Percentiles rank a stretch among this genome's conserved stretches.
Conservation (phyloP, 139 green algal genomes). For the Desmodesmus armatus region DNA sequence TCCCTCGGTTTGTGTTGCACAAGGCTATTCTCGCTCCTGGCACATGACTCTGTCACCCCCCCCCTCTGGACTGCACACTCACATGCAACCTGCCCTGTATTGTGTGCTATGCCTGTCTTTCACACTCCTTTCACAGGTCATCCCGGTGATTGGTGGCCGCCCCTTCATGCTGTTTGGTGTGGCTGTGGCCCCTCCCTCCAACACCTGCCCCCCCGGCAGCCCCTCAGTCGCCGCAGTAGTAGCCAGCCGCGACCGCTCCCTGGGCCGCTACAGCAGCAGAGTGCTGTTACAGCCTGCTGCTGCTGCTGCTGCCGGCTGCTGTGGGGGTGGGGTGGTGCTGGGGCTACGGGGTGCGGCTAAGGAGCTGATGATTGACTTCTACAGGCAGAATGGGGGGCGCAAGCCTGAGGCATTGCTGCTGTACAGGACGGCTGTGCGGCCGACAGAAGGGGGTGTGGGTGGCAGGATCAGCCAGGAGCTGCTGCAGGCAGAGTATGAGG, state of each 20-base stretch:
- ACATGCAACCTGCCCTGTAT: background rate
- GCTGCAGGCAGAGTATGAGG: slow-evolving; percentile 30
- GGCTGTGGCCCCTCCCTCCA: slow-evolving; percentile 72
- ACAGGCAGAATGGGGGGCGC: slow-evolving; percentile 59
- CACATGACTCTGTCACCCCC: background rate
- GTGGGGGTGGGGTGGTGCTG: slow-evolving; percentile 51
- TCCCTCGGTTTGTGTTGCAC: no score
- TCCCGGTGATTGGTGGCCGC: slow-evolving; percentile 50
- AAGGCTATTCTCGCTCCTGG: no score
- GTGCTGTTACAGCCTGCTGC: slow-evolving; percentile 58
- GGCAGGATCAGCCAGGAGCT: background rate
- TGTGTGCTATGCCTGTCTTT: no score
- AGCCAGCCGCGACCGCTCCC: slow-evolving; percentile 64
- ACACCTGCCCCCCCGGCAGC: slow-evolving; percentile 44
- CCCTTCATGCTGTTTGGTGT: slow-evolving; percentile 80
- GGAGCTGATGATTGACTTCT: slow-evolving; percentile 59
- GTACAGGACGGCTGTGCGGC: slow-evolving; percentile 39
- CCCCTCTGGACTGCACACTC: background rate
- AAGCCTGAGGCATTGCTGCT: slow-evolving; percentile 65
- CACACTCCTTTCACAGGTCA: slow-evolving; percentile 34
- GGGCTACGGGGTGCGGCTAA: slow-evolving; percentile 66
- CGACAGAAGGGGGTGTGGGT: background rate
- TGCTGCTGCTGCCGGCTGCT: no score
- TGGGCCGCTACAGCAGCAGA: slow-evolving; percentile 54
- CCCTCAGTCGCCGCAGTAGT: slow-evolving; percentile 76